These are phyloP conservation scores for Penicillium longicatenatum DNA, from an alignment of 495 filamentous ascomycete genomes.

Conservation along the genomic window DNA sequence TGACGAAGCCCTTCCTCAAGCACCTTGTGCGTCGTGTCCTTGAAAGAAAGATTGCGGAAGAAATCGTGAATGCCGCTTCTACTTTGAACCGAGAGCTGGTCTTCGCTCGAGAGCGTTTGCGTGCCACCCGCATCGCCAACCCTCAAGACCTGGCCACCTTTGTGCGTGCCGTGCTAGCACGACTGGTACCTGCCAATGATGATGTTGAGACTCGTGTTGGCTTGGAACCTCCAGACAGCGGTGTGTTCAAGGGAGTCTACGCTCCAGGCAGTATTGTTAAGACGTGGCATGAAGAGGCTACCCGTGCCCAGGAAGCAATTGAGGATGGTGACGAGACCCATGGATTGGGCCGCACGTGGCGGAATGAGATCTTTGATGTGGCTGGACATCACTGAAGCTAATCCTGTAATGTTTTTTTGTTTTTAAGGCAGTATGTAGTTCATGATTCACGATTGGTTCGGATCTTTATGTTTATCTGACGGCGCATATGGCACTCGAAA, in stretches of 20 bases:
- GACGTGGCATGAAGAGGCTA: conserved; percentile 80
- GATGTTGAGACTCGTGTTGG: conserved; percentile 74
- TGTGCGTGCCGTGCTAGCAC: conserved; percentile 74
- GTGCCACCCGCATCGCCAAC: conserved; percentile 80
- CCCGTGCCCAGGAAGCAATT: conserved; percentile 62
- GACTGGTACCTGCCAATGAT: conserved; percentile 70
- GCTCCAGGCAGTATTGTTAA: conserved; percentile 86
- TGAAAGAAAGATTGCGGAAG: conserved; percentile 73
- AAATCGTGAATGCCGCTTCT: conserved; percentile 67
- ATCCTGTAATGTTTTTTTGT: background rate
- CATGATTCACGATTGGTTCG: conserved; percentile 13
- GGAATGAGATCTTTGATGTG: conserved; percentile 85
- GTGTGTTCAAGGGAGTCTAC: conserved; percentile 81
- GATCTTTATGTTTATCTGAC: background rate
- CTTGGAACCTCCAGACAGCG: conserved; percentile 59
- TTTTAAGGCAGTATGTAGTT: background rate
- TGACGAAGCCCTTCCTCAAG: conserved; percentile 81
- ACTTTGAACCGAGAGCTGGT: conserved; percentile 81
- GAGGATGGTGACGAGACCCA: conserved; percentile 55
- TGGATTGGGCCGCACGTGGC: conserved; percentile 58
- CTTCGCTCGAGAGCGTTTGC: conserved; percentile 81
- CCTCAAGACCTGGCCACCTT: conserved; percentile 81
- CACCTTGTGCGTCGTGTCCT: conserved; percentile 77
- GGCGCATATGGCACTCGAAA: background rate
- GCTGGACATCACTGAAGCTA: conserved; percentile 15